phyloP scores from a whole-genome alignment of 1,284 basidiomycete species.

The Sanguinoderma infundibulare region DNA sequence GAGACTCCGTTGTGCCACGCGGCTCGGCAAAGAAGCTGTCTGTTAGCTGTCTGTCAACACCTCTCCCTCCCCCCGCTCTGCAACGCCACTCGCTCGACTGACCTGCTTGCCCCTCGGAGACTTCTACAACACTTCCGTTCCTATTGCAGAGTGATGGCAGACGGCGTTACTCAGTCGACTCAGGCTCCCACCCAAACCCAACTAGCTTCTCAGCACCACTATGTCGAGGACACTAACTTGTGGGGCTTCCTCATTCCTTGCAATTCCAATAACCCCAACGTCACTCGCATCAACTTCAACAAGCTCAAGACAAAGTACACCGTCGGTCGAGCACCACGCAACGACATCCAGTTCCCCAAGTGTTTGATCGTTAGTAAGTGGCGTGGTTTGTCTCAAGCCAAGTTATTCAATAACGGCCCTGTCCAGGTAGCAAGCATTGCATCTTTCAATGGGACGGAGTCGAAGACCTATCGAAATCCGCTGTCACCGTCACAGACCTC shows the following conservation, averaged over 20 bases:
- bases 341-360: constrained; percentile 5
- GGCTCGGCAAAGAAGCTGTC: neutral
- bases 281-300: constrained; percentile 7
- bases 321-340: neutral
- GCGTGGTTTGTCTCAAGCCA: no score
- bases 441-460: constrained; percentile 65
- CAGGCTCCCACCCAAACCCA: constrained; percentile 5
- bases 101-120: neutral
- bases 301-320: constrained; percentile 1
- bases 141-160: neutral
- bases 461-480: constrained; percentile 47
- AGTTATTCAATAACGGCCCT: neutral
- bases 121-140: neutral
- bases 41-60: neutral
- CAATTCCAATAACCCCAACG: neutral
- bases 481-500: constrained; percentile 68
- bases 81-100: neutral
- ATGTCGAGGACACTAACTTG: neutral
- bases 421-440: constrained; percentile 70
- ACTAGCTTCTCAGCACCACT: neutral
- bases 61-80: neutral
- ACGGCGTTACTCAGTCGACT: constrained; percentile 1
- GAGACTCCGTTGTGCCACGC: neutral
- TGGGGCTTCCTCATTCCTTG: constrained; percentile 12
- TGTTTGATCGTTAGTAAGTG: constrained; percentile 5